These are phyloP conservation scores for Solanum corneliomulleri DNA, from an alignment of 257 asterid genomes.

Conservation along the genomic window DNA sequence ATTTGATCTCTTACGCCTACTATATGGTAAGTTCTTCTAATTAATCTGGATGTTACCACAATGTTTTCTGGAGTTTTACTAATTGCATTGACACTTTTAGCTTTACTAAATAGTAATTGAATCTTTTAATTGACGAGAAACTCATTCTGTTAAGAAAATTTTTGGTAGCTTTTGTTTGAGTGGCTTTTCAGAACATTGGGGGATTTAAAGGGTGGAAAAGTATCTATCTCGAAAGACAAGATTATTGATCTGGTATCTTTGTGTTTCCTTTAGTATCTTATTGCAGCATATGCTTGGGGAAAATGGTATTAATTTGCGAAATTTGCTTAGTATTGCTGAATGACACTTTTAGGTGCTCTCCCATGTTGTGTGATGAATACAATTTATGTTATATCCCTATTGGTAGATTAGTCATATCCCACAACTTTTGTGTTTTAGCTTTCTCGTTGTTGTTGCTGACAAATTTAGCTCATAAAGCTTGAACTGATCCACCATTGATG, in stretches of 20 bases:
- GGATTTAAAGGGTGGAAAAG: background rate
- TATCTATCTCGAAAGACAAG: background rate
- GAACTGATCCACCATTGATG: too few species aligned
- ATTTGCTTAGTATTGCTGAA: background rate
- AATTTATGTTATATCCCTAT: background rate
- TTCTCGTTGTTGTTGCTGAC: background rate
- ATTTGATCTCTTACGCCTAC: constrained; percentile 24
- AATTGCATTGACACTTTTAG: background rate
- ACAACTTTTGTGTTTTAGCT: background rate
- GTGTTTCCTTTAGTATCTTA: background rate
- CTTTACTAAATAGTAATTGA: background rate
- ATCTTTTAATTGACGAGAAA: background rate
- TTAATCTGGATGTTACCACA: background rate
- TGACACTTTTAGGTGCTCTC: background rate
- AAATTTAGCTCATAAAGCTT: too few species aligned
- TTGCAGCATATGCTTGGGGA: background rate
- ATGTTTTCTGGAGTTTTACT: background rate
- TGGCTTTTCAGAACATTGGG: background rate
- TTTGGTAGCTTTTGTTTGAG: background rate
- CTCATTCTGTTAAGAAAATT: background rate
- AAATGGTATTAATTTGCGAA: background rate
- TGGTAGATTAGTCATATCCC: background rate
- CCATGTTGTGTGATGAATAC: background rate
- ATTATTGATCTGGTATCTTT: background rate
- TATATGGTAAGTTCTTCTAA: constrained; percentile 27